Percentiles rank a stretch among this genome's conserved stretches.
phyloP scores from a whole-genome alignment of 441 rosid genomes.

The Pelargonium cotyledonis region DNA sequence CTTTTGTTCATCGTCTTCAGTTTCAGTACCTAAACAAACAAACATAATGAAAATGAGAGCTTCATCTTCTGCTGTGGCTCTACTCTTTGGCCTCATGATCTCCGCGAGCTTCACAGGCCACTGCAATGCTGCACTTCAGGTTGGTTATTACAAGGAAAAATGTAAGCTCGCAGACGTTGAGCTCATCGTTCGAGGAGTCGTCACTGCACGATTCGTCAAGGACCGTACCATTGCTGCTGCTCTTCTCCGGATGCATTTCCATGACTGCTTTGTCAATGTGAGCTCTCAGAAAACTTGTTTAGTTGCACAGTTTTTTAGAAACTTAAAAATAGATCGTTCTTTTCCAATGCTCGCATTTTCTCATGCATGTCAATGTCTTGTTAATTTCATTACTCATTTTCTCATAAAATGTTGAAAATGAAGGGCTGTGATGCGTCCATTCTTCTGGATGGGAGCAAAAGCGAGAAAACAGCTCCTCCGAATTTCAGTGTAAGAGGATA shows the following conservation, averaged over 20 bases:
- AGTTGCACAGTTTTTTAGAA: too few relatives aligned
- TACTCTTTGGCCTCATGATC: constrained; percentile 24
- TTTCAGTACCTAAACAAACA: background rate
- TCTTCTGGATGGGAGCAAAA: constrained; percentile 32
- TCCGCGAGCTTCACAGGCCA: constrained; percentile 27
- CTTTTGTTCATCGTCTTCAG: background rate
- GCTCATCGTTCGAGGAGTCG: constrained; percentile 24
- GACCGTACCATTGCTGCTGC: constrained; percentile 34
- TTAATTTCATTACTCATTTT: background rate
- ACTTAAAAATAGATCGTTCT: too few relatives aligned
- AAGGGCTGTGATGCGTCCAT: constrained; percentile 74
- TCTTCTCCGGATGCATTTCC: constrained; percentile 51
- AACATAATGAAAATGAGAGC: constrained; percentile 4
- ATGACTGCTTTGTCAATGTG: constrained; percentile 56
- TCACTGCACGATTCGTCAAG: background rate
- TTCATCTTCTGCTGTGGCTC: constrained; percentile 17
- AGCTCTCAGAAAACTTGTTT: too few relatives aligned
- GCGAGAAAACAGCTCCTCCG: constrained; percentile 44
- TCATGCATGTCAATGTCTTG: too few relatives aligned
- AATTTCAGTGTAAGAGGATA: constrained; percentile 54
- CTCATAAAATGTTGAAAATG: background rate
- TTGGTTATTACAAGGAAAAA: constrained; percentile 26
- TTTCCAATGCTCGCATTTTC: too few relatives aligned
- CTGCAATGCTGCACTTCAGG: constrained; percentile 27
- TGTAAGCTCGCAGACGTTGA: constrained; percentile 32